A percentile compares a stretch with the other conserved stretches of the same genome.
phyloP scores from a whole-genome alignment of 1,284 basidiomycete species.

The Coniophora puteana region DNA sequence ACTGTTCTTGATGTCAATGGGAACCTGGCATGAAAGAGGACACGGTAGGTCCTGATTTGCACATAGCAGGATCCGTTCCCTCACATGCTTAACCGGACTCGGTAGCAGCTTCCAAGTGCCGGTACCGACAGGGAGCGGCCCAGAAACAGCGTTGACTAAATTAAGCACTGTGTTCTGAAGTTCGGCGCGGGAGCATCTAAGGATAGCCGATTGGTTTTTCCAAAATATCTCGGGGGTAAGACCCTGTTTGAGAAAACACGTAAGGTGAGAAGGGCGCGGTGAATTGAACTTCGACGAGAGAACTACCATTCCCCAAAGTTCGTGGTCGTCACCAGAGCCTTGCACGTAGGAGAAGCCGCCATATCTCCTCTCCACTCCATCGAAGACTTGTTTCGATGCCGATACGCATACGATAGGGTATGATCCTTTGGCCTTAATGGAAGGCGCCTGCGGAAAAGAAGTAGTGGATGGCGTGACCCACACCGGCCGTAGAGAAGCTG shows the following conservation, averaged over 20 bases:
- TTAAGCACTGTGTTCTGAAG: constrained; percentile 43
- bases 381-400: constrained; percentile 64
- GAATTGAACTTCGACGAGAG: background rate
- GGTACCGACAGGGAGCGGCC: too few relatives aligned
- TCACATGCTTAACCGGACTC: constrained; percentile 32
- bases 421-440: constrained; percentile 30
- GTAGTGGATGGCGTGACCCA: constrained; percentile 64
- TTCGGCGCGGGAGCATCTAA: constrained; percentile 40
- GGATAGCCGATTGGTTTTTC: constrained; percentile 49
- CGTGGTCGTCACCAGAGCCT: constrained; percentile 88
- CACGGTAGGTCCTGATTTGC: constrained; percentile 25
- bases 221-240: constrained; percentile 76
- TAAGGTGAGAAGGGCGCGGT: too few relatives aligned
- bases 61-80: constrained; percentile 36
- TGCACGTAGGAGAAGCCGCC: constrained; percentile 79
- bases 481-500: constrained; percentile 56
- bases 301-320: constrained; percentile 76
- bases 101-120: constrained; percentile 3
- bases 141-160: too few relatives aligned
- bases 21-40: too few relatives aligned
- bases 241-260: constrained; percentile 39
- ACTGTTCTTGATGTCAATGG: too few relatives aligned
- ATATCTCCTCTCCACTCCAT: constrained; percentile 53
- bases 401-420: constrained; percentile 75
- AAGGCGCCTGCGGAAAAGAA: constrained; percentile 31